Percentiles rank a stretch among this genome's conserved stretches.
Evolutionary conservation across 768 basidiomycete species (phyloP).

Genomic region (Gloeopeniophorella convolvens): DNA sequence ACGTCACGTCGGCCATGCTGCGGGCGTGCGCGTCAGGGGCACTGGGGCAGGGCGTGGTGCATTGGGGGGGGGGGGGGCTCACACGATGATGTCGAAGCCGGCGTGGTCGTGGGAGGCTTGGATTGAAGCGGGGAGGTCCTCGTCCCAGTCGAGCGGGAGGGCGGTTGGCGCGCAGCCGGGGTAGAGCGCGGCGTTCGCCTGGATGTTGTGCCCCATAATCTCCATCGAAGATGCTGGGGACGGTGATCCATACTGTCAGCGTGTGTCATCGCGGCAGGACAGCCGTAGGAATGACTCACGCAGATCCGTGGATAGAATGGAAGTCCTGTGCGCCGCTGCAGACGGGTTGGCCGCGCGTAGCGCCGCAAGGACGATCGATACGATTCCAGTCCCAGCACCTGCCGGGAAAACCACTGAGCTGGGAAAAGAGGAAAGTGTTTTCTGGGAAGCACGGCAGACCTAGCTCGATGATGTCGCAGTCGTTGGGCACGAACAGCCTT

Average conservation of each 20-base stretch:
- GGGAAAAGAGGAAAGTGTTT: too few relatives aligned
- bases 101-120: constrained; percentile 23
- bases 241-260: neutral
- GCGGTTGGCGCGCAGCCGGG: constrained; percentile 26
- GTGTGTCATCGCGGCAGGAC: constrained; percentile 3
- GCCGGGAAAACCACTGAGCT: too few relatives aligned
- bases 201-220: constrained; percentile 67
- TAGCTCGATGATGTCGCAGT: constrained; percentile 55
- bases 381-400: constrained; percentile 89
- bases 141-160: constrained; percentile 71
- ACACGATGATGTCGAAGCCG: constrained; percentile 66
- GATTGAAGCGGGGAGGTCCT: constrained; percentile 43
- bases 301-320: constrained; percentile 22
- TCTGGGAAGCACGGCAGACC: constrained; percentile 40
- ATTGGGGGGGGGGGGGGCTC: constrained; percentile 25
- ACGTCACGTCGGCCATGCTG: constrained; percentile 91
- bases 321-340: constrained; percentile 9
- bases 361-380: constrained; percentile 58
- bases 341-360: constrained; percentile 37
- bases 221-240: constrained; percentile 70
- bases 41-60: neutral
- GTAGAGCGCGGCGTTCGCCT: constrained; percentile 35
- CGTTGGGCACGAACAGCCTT: constrained; percentile 35
- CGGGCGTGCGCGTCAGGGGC: neutral
- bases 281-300: neutral